These are phyloP conservation scores for Talaromyces piceae DNA, from an alignment of 2,329 filamentous ascomycete genomes.

Conservation along the genomic window DNA sequence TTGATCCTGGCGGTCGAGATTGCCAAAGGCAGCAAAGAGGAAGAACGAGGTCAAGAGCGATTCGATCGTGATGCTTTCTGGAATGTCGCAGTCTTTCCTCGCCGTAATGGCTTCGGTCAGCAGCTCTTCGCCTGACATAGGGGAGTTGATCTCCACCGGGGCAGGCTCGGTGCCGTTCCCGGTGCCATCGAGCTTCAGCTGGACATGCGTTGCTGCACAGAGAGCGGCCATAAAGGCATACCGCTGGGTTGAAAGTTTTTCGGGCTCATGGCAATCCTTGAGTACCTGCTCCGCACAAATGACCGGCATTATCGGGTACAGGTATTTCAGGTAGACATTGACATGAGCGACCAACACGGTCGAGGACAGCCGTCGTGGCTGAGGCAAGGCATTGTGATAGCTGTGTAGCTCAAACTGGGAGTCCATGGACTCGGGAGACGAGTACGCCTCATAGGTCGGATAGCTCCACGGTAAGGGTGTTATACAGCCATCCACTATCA, in stretches of 20 bases:
- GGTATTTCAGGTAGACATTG: constrained; percentile 35
- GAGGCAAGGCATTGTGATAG: constrained; percentile 1
- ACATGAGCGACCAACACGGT: constrained; percentile 31
- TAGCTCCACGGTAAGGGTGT: constrained; percentile 22
- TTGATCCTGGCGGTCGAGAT: constrained; percentile 63
- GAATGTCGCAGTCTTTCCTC: constrained; percentile 32
- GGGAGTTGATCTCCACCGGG: constrained; percentile 49
- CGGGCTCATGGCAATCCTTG: constrained; percentile 45
- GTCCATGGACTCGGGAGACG: constrained; percentile 28
- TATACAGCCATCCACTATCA: constrained; percentile 11
- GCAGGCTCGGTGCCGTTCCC: constrained; percentile 27
- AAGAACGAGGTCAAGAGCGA: constrained; percentile 65
- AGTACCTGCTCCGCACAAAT: constrained; percentile 29
- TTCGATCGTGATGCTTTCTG: constrained; percentile 34
- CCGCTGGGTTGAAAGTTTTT: constrained; percentile 35
- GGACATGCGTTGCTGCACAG: constrained; percentile 40
- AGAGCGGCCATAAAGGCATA: constrained; percentile 37
- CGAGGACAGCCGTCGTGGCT: constrained; percentile 21
- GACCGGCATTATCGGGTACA: constrained; percentile 40
- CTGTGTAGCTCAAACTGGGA: constrained; percentile 22
- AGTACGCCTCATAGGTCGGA: constrained; percentile 24
- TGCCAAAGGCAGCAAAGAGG: constrained; percentile 64
- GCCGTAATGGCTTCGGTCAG: constrained; percentile 54
- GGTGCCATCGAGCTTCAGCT: constrained; percentile 33
- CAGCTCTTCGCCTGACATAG: constrained; percentile 58